Evolutionary conservation across 2,329 filamentous ascomycete genomes (phyloP), one percentile per base, ranked within the genome.

Genomic region (Trichoderma gracile): DNA sequence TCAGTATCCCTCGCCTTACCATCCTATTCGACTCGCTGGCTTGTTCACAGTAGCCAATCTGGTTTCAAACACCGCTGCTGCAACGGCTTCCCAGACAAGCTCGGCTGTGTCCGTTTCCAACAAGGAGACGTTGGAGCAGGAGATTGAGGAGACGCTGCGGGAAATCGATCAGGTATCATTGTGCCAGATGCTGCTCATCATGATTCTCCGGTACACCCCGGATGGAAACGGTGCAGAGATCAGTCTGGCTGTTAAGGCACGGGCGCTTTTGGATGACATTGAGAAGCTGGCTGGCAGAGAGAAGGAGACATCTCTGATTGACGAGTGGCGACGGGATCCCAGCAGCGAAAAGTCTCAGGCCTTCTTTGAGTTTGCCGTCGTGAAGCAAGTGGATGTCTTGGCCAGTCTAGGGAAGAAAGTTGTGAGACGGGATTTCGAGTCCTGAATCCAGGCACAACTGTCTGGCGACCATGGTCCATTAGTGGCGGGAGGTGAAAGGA

Each of bases 161-260:
- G 76, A 78, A 17, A 78, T 82, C 10, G 84, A 86, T 64, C 82
- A 83, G 66, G 78, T 84, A 3, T 82, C 80, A 10, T 73, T 86
- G 56, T 82, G 81, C 66, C 83, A 87, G 68, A 80, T 81, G 62
- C 71, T 87, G 15, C 74, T 86, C 61, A 74, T 79, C 43, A 77
- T 87, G 69, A 76, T 82, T 14, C 67, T 80, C 21, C 73, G 77
- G 33, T 77, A 80, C 52, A 78, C 75, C 1, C 78, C 78, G 0
- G 68, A 72, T 30, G 80, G 76, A 5, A 79, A 82, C 66, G 77
- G 77, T 6, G 73, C 77, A 7, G 78, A 79, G 7, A 85, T 82
- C 79, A 77, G 77, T 27, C 74, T 84, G 2, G 70, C 79, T 40
- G 70, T 69, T 2, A 72, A 78, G 56, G 83, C 83, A 2, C 76